These are phyloP conservation scores for Geosmithia flava DNA, from an alignment of 2,329 filamentous ascomycete species.

Conservation along the genomic window DNA sequence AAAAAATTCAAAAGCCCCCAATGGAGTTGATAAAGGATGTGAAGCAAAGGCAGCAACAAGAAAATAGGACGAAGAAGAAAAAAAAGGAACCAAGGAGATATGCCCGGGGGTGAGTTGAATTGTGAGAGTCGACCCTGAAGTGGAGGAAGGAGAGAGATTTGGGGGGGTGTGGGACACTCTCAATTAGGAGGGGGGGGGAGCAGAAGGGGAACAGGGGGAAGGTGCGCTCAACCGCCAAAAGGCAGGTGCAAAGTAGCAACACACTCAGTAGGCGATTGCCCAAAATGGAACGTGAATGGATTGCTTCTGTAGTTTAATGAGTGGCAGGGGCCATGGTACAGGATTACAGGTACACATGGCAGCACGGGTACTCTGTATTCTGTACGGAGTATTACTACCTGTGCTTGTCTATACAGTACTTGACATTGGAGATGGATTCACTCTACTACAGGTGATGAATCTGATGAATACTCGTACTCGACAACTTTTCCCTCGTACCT, in stretches of 20 bases:
- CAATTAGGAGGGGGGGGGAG: neutral
- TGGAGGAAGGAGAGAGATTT: neutral
- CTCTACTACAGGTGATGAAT: too few relatives aligned
- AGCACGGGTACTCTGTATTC: too few relatives aligned
- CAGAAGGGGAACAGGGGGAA: neutral
- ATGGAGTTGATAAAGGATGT: neutral
- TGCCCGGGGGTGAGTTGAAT: neutral
- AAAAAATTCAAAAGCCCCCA: neutral
- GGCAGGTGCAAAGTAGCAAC: neutral
- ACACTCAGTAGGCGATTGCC: constrained; percentile 11
- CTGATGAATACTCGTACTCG: too few relatives aligned
- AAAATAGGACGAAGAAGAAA: neutral
- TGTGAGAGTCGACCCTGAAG: neutral
- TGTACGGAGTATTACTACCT: too few relatives aligned
- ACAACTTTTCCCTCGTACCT: too few relatives aligned
- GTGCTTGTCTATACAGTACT: too few relatives aligned
- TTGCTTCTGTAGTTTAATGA: constrained; percentile 22
- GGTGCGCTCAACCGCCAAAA: too few relatives aligned
- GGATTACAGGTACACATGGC: too few relatives aligned
- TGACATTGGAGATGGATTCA: too few relatives aligned
- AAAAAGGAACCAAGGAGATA: neutral
- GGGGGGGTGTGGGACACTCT: too few relatives aligned
- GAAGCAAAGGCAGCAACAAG: neutral
- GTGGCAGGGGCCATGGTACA: constrained; percentile 8
- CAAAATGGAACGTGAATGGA: constrained; percentile 16